Conservation (phyloP, 352 stramenopile genomes). For the Globisporangium abappressorium region DNA sequence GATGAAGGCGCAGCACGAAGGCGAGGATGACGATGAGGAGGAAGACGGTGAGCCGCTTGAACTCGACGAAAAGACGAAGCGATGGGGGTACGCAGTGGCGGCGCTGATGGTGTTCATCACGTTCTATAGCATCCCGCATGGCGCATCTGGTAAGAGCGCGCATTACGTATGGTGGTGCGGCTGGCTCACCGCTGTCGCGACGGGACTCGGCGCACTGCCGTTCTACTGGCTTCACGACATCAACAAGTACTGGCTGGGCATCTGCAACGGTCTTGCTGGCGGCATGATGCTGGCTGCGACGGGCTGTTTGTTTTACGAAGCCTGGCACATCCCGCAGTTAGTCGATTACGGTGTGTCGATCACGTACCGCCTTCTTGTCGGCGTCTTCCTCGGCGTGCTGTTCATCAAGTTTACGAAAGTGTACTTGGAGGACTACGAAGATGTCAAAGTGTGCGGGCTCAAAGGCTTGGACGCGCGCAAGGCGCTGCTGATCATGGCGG, state of each 20-base stretch:
- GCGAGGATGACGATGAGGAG: constrained; percentile 7
- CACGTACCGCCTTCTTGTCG: constrained; percentile 82
- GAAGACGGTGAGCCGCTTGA: constrained; percentile 20
- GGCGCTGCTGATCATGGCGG: constrained; percentile 96
- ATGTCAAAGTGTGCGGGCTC: constrained; percentile 87
- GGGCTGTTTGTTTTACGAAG: constrained; percentile 94
- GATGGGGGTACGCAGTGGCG: constrained; percentile 46
- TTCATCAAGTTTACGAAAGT: constrained; percentile 97
- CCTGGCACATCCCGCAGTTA: constrained; percentile 74
- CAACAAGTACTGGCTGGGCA: constrained; percentile 92
- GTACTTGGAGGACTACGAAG: constrained; percentile 94
- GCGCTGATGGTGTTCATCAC: constrained; percentile 55
- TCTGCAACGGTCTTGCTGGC: constrained; percentile 94
- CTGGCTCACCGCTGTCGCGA: constrained; percentile 96
- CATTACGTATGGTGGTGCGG: constrained; percentile 97
- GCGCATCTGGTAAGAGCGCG: constrained; percentile 48
- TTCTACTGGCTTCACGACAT: constrained; percentile 93
- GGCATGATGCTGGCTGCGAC: constrained; percentile 99
- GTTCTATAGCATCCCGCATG: constrained; percentile 54
- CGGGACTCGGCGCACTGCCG: constrained; percentile 92
- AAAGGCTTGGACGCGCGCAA: constrained; percentile 87
- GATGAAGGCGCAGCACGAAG: constrained; percentile 3
- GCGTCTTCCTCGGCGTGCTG: constrained; percentile 89
- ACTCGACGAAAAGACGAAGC: constrained; percentile 24
- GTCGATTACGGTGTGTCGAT: constrained; percentile 67